phyloP scores from a whole-genome alignment of 495 filamentous ascomycete species.

The Daldinia vernicosa region DNA sequence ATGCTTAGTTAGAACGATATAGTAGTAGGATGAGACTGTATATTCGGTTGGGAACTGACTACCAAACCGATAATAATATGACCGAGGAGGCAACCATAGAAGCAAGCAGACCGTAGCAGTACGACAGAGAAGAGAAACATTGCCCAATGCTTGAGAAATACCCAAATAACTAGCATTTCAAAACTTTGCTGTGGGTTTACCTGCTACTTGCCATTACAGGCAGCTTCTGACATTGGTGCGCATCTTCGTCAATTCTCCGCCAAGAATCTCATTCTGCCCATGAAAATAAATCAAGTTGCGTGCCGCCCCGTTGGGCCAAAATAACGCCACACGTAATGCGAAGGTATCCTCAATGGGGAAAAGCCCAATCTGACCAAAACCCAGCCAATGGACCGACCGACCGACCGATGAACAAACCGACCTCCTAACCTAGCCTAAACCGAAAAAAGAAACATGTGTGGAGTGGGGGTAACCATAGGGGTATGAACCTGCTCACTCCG shows the following conservation, averaged over 20 bases:
- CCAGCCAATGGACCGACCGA: slow-evolving; percentile 25
- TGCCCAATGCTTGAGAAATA: not conserved
- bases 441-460: slow-evolving; percentile 41
- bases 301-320: slow-evolving; percentile 24
- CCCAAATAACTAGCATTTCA: too few species aligned
- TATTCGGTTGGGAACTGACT: not conserved
- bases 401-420: slow-evolving; percentile 14
- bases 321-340: slow-evolving; percentile 38
- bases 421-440: slow-evolving; percentile 10
- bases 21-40: not conserved
- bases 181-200: not conserved
- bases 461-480: slow-evolving; percentile 47
- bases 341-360: slow-evolving; percentile 31
- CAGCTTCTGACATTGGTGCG: not conserved
- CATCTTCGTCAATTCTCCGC: not conserved
- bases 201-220: not conserved
- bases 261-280: not conserved
- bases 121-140: not conserved
- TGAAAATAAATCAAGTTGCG: slow-evolving; percentile 16
- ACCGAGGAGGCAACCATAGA: not conserved
- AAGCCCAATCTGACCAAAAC: slow-evolving; percentile 31
- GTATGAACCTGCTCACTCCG: slow-evolving; percentile 48
- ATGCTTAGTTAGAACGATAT: not conserved
- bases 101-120: not conserved
- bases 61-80: not conserved